Evolutionary conservation across 225 moss, liverwort and hornwort genomes (phyloP).

Genomic region (Pseudisothecium myosuroides): DNA sequence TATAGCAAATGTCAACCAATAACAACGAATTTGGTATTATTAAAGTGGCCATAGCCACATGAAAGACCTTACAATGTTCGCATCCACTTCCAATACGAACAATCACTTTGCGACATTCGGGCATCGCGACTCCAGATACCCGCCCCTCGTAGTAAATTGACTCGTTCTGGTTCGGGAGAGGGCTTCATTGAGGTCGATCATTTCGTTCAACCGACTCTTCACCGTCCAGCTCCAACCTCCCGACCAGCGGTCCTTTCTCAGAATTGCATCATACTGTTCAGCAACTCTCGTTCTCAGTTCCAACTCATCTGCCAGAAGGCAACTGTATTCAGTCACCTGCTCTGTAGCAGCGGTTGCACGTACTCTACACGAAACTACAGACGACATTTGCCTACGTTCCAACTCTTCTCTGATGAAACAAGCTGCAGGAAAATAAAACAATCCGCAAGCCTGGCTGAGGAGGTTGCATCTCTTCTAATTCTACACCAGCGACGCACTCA

Average conservation of each 20-base stretch:
- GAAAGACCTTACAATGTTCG: neutral
- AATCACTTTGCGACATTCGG: no score
- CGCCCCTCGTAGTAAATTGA: neutral
- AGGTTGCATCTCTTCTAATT: neutral
- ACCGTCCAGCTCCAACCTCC: neutral
- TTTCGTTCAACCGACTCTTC: neutral
- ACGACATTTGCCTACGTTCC: neutral
- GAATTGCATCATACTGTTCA: neutral
- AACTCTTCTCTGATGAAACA: constrained; percentile 3
- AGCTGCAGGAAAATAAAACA: neutral
- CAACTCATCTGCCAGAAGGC: neutral
- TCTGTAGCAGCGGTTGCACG: neutral
- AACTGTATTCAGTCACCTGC: neutral
- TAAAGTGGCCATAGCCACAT: neutral
- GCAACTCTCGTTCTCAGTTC: neutral
- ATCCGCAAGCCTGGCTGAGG: neutral
- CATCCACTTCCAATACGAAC: neutral
- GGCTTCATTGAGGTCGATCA: neutral
- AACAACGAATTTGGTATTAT: neutral
- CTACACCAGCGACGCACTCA: no score
- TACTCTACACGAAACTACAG: neutral
- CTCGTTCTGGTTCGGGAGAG: neutral
- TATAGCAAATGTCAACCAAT: neutral
- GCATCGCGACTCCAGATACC: neutral
- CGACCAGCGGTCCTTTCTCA: neutral